Percentiles rank a stretch among this genome's conserved stretches.
Conservation (phyloP, 306 rosid genomes). For the Begonia loranthoides region DNA sequence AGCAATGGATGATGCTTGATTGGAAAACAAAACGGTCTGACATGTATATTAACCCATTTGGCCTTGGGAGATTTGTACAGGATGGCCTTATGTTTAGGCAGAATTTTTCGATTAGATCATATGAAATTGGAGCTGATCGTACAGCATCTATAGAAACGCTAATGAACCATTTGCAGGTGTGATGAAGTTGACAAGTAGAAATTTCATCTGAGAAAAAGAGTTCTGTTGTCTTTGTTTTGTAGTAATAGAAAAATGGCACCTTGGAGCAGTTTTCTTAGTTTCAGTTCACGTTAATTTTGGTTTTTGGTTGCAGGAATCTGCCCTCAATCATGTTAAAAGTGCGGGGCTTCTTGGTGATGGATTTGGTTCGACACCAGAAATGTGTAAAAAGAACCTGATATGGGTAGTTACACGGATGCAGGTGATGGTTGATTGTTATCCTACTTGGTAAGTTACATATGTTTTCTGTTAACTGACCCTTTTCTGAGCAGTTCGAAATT, state of each 20-base stretch:
- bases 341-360: slow-evolving; percentile 95
- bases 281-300: not conserved
- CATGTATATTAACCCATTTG: slow-evolving; percentile 89
- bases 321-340: slow-evolving; percentile 86
- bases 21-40: slow-evolving; percentile 96
- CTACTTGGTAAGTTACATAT: slow-evolving; percentile 62
- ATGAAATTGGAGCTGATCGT: slow-evolving; percentile 99
- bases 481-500: not conserved
- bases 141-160: slow-evolving; percentile 93
- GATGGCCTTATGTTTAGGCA: slow-evolving; percentile 90
- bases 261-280: not conserved
- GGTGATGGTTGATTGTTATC: slow-evolving; percentile 91
- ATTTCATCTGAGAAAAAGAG: not conserved
- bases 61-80: slow-evolving; percentile 83
- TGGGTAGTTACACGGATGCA: slow-evolving; percentile 98
- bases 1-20: slow-evolving; percentile 99
- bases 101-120: slow-evolving; percentile 90
- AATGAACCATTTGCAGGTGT: slow-evolving; percentile 97
- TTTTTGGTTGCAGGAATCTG: slow-evolving; percentile 62
- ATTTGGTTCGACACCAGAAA: slow-evolving; percentile 94
- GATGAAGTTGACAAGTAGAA: not conserved
- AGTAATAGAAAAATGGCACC: not conserved
- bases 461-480: not conserved
- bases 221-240: not conserved
- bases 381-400: slow-evolving; percentile 88